A percentile compares a stretch with the other conserved stretches of the same genome.
Evolutionary conservation across 2,329 filamentous ascomycete species (phyloP).

Genomic region (Fonsecaea pedrosoi): DNA sequence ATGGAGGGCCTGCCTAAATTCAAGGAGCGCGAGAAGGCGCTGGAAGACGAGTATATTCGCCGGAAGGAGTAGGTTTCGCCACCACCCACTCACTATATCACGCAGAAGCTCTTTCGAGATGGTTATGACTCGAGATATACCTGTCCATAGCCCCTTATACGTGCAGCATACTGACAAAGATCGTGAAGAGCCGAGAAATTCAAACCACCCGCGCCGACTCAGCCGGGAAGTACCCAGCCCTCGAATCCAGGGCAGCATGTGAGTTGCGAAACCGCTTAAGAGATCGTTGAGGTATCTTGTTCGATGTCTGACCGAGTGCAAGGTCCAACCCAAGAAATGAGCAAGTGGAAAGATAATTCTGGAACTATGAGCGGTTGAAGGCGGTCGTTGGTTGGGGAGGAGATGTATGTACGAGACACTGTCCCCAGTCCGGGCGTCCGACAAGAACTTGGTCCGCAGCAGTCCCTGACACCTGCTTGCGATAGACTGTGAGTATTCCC

Average conservation of each 20-base stretch:
- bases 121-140: background rate
- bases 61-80: constrained; percentile 34
- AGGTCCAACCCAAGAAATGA: constrained; percentile 15
- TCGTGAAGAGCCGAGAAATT: constrained; percentile 31
- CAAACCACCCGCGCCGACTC: constrained; percentile 23
- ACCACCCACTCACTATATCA: background rate
- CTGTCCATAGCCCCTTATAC: background rate
- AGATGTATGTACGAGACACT: no score
- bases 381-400: background rate
- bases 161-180: background rate
- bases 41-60: constrained; percentile 40
- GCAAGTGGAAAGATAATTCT: background rate
- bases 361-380: background rate
- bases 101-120: background rate
- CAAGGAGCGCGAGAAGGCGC: constrained; percentile 38
- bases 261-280: background rate
- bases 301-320: background rate
- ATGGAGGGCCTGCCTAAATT: constrained; percentile 38
- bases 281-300: background rate
- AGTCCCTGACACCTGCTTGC: no score
- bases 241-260: constrained; percentile 22
- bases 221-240: constrained; percentile 17
- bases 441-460: no score
- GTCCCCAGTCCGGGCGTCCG: no score
- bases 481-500: no score